These are phyloP conservation scores for Colletotrichum tropicicola DNA, from an alignment of 2,329 filamentous ascomycete genomes.

Conservation along the genomic window DNA sequence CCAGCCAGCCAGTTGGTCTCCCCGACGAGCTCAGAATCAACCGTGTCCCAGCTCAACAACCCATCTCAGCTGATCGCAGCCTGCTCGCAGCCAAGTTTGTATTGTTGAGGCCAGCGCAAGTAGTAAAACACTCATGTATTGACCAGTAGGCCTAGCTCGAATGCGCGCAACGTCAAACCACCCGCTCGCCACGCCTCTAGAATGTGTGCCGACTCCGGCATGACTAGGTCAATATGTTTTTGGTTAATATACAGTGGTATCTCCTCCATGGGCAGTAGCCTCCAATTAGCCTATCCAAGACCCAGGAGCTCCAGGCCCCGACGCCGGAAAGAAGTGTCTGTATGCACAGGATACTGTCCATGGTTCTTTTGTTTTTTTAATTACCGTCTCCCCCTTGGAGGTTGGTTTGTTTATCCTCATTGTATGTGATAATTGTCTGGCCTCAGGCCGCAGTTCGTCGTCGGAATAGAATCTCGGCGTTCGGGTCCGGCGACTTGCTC, in stretches of 20 bases:
- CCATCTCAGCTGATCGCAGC: too few species aligned
- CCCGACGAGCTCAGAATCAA: too few species aligned
- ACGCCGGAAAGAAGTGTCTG: neutral
- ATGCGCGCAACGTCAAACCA: too few species aligned
- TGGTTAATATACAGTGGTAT: conserved; percentile 26
- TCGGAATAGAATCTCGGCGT: conserved; percentile 50
- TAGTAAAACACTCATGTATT: too few species aligned
- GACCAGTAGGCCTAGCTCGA: neutral
- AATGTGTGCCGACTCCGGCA: neutral
- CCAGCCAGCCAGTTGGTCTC: too few species aligned
- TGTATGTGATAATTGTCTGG: neutral
- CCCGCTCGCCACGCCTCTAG: conserved; percentile 7
- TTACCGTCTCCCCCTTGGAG: neutral
- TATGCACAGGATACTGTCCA: neutral
- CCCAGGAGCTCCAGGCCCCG: conserved; percentile 23
- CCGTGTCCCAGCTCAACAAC: too few species aligned
- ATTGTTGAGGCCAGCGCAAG: too few species aligned
- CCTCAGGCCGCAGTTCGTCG: conserved; percentile 37
- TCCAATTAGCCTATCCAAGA: neutral
- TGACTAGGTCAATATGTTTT: neutral
- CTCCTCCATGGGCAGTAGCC: conserved; percentile 7
- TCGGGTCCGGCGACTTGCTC: conserved; percentile 51
- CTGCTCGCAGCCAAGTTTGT: too few species aligned
- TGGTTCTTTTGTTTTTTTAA: neutral
- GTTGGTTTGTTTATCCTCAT: neutral